Conservation (phyloP, 2,329 filamentous ascomycete species). For the Chaetomiaceae sp. region DNA sequence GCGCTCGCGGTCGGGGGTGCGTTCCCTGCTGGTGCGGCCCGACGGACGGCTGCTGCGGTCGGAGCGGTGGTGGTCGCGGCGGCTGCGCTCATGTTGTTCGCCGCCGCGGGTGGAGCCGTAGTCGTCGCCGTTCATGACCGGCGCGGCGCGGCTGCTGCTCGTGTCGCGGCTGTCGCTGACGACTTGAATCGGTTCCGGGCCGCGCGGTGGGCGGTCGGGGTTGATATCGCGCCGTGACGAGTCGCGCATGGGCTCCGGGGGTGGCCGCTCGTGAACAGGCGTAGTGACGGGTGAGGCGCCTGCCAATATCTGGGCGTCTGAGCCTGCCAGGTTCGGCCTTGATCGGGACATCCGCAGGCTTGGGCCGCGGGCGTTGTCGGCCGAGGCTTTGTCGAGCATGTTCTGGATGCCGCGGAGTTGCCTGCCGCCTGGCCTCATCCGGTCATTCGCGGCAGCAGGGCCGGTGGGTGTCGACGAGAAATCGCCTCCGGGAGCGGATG, state of each 20-base stretch:
- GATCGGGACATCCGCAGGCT: slow-evolving; percentile 18
- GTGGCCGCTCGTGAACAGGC: slow-evolving; percentile 43
- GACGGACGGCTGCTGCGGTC: slow-evolving; percentile 32
- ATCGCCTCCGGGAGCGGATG: slow-evolving; percentile 28
- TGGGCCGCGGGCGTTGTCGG: slow-evolving; percentile 28
- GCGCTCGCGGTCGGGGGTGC: slow-evolving; percentile 23
- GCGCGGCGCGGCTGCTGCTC: slow-evolving; percentile 27
- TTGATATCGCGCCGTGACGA: slow-evolving; percentile 32
- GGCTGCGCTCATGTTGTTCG: slow-evolving; percentile 41
- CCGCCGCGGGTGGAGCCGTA: slow-evolving; percentile 34
- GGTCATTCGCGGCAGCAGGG: slow-evolving; percentile 34
- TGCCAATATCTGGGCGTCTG: slow-evolving; percentile 53
- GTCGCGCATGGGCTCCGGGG: slow-evolving; percentile 36
- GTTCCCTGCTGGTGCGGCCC: slow-evolving; percentile 46
- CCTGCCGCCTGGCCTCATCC: slow-evolving; percentile 38
- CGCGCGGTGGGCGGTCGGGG: slow-evolving; percentile 24
- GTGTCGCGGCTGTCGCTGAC: slow-evolving; percentile 28
- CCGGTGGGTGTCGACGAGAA: slow-evolving; percentile 28
- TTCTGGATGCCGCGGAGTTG: slow-evolving; percentile 58
- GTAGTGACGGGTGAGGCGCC: slow-evolving; percentile 49
- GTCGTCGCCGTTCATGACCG: slow-evolving; percentile 35
- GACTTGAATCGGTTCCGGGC: slow-evolving; percentile 30
- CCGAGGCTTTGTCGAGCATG: slow-evolving; percentile 47
- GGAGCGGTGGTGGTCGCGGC: slow-evolving; percentile 37
- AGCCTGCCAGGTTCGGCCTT: slow-evolving; percentile 40